These are phyloP conservation scores for Leccinum griseonigrum DNA, from an alignment of 1,284 basidiomycete genomes.

Conservation along the genomic window DNA sequence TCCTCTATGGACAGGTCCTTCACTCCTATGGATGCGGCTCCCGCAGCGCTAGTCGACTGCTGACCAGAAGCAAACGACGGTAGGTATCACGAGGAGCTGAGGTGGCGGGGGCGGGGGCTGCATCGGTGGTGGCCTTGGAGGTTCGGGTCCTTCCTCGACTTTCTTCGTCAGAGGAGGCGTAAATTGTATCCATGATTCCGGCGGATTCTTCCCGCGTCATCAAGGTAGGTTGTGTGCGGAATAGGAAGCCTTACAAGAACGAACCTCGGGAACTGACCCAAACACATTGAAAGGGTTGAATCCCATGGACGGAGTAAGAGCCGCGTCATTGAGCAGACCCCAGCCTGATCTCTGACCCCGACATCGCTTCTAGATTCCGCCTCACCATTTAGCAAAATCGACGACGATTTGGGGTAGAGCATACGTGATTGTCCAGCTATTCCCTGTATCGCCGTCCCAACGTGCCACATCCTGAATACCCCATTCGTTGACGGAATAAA, in stretches of 20 bases:
- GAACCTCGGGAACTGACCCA: background rate
- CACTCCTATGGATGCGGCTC: background rate
- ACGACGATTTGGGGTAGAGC: no score
- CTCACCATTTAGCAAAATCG: no score
- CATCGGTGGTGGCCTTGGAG: conserved; percentile 16
- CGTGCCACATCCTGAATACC: conserved; percentile 46
- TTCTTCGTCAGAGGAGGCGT: conserved; percentile 69
- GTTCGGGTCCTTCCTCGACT: conserved; percentile 51
- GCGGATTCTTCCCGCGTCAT: conserved; percentile 80
- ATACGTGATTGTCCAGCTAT: no score
- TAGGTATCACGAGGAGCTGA: conserved; percentile 19
- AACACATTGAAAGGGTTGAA: no score
- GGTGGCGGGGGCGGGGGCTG: conserved; percentile 19
- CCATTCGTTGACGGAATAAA: conserved; percentile 58
- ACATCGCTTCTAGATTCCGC: no score
- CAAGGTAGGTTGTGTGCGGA: conserved; percentile 87
- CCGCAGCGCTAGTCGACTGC: conserved; percentile 3
- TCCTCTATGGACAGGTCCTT: conserved; percentile 29
- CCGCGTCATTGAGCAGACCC: no score
- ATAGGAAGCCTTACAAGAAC: conserved; percentile 70
- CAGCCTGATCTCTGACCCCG: no score
- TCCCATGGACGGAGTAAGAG: no score
- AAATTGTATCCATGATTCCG: conserved; percentile 87
- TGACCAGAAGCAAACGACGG: conserved; percentile 22
- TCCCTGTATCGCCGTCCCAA: no score